Percentiles rank a stretch among this genome's conserved stretches.
phyloP scores from a whole-genome alignment of 176 grass and related monocot species.

The Triticum monococcum region DNA sequence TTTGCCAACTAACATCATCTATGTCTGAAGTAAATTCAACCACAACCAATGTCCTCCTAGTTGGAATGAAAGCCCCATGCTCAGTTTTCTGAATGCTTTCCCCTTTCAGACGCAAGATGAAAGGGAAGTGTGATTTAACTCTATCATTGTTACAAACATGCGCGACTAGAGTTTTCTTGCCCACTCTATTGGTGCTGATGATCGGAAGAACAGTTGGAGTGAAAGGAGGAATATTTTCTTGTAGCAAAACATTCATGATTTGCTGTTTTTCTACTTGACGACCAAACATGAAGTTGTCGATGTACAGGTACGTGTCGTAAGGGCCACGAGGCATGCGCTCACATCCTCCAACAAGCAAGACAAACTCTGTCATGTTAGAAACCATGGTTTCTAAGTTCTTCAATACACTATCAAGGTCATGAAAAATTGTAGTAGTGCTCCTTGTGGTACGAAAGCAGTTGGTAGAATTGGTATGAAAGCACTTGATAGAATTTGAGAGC shows the following conservation, averaged over 20 bases:
- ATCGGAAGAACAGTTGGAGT: conserved; percentile 8
- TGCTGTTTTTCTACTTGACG: neutral
- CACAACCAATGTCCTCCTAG: neutral
- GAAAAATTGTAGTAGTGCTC: neutral
- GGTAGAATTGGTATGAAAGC: too few relatives aligned
- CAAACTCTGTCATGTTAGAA: conserved; percentile 5
- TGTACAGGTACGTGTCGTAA: conserved; percentile 7
- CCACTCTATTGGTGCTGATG: neutral
- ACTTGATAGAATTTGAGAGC: neutral
- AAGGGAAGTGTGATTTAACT: neutral
- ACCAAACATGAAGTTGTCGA: conserved; percentile 11
- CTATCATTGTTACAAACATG: neutral
- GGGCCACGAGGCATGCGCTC: neutral
- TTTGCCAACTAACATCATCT: neutral
- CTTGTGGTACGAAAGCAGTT: neutral
- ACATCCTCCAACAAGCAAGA: neutral
- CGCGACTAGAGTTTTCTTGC: neutral
- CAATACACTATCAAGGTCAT: neutral
- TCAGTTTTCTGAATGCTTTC: neutral
- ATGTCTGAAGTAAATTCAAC: conserved; percentile 15
- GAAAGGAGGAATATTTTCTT: neutral
- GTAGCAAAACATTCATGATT: neutral
- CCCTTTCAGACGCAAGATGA: neutral
- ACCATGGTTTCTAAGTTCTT: neutral
- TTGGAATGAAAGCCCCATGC: neutral